These are phyloP conservation scores for Linum tenue DNA, from an alignment of 345 rosid species.

Conservation along the genomic window DNA sequence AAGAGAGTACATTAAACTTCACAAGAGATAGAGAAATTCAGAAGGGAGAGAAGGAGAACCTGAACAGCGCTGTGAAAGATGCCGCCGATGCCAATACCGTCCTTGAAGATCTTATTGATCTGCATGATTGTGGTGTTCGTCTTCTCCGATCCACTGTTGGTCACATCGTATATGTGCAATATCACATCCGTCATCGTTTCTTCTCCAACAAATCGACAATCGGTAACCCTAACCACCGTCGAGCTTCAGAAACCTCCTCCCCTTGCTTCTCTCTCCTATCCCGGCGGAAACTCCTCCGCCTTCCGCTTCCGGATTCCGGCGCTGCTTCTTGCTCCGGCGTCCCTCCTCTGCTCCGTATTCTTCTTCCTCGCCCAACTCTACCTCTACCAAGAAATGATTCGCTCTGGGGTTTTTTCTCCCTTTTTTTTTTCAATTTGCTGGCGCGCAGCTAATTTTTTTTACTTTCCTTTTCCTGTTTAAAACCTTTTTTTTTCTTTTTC, in stretches of 20 bases:
- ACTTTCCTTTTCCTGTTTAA: no score
- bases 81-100: slow-evolving; percentile 90
- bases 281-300: neutral
- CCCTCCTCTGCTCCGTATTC: neutral
- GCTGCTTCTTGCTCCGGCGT: neutral
- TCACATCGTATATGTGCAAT: slow-evolving; percentile 84
- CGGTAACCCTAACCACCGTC: slow-evolving; percentile 13
- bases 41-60: slow-evolving; percentile 33
- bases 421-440: no score
- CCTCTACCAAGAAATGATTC: no score
- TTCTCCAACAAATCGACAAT: slow-evolving; percentile 10
- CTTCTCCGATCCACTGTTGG: slow-evolving; percentile 95
- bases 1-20: neutral
- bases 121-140: slow-evolving; percentile 81
- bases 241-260: neutral
- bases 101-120: slow-evolving; percentile 93
- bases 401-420: no score
- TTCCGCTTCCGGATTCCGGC: neutral
- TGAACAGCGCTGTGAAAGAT: slow-evolving; percentile 97
- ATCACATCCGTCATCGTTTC: slow-evolving; percentile 64
- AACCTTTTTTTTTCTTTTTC: no score
- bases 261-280: neutral
- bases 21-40: neutral
- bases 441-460: no score
- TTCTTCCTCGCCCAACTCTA: no score